Base-by-base conservation (phyloP, 2,329 filamentous ascomycete genomes). In the Ceratocystis harringtonii region DNA sequence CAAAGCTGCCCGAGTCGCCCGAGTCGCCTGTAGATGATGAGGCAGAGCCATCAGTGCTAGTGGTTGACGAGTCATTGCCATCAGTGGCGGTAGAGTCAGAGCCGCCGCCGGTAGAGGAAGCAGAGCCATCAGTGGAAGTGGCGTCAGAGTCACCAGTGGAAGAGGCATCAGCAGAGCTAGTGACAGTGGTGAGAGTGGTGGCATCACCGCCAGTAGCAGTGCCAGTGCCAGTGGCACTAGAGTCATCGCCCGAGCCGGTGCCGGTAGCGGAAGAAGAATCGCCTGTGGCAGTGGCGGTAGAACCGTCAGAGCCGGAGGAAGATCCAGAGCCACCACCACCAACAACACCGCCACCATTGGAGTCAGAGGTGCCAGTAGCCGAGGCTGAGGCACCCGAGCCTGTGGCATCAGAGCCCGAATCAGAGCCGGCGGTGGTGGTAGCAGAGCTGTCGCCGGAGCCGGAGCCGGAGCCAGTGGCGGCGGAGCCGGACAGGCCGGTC, bases 141-240 rank as follows among this genome's bases (percentile, higher is more conserved):
- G 70, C 28, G 68, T 72, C 66, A 67, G 69, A 67, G 28, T 61
- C 68, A 69, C 70, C 72, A 68, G 73, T 68, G 68, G 69, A 61
- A 61, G 65, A 70, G 64, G 69, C 69, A 22, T 58, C 66, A 41
- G 45, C 65, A 64, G 66, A 70, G 70, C 72, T 61, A 65, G 69
- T 63, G 68, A 70, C 61, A 61, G 69, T 69, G 61, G 68, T 69
- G 69, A 71, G 66, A 41, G 69, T 69, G 22, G 70, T 70, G 44
- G 45, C 45, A 36, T 36, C 62, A 36, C 15, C 15, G 61, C 60
- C 41, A 30, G 52, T 55, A 60, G 15, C 55, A 36, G 69, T 55
- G 63, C n/a, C 55, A 28, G 69, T 70, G 32, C 66, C 66, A 6
- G 68, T 61, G 44, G 63, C 67, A 2, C 48, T 44, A 32, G 62